phyloP scores from a whole-genome alignment of 192 early-diverging fungal genomes.

The Phycomyces nitens region DNA sequence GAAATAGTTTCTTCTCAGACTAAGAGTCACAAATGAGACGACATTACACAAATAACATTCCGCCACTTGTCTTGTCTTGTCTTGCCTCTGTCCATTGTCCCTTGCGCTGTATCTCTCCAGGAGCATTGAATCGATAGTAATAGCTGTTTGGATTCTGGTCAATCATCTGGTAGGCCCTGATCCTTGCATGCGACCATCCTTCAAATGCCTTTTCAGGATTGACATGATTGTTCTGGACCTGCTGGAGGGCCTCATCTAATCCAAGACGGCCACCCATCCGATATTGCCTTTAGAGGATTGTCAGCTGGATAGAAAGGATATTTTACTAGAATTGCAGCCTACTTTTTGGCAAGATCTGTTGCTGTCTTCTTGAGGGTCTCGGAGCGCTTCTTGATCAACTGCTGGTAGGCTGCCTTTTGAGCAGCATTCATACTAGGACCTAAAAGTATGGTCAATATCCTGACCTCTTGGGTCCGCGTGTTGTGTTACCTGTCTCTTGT shows the following conservation, averaged over 20 bases:
- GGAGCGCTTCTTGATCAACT: slow-evolving; percentile 75
- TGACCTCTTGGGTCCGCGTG: neutral
- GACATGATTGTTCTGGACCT: slow-evolving; percentile 69
- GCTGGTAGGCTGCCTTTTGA: slow-evolving; percentile 78
- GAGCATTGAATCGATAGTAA: slow-evolving; percentile 97
- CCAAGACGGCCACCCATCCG: slow-evolving; percentile 68
- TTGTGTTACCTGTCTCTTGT: slow-evolving; percentile 5
- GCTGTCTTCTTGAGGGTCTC: slow-evolving; percentile 74
- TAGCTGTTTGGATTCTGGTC: slow-evolving; percentile 93
- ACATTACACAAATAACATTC: too few species aligned
- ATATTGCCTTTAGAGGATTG: slow-evolving; percentile 41
- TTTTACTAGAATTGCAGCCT: slow-evolving; percentile 2
- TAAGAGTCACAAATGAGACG: too few species aligned
- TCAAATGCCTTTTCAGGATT: slow-evolving; percentile 85
- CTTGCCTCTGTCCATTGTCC: slow-evolving; percentile 80
- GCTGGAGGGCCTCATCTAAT: slow-evolving; percentile 82
- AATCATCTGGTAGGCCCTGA: slow-evolving; percentile 86
- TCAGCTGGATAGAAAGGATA: neutral
- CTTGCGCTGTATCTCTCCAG: slow-evolving; percentile 88
- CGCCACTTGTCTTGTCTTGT: too few species aligned
- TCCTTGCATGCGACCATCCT: slow-evolving; percentile 90
- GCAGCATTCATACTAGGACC: slow-evolving; percentile 66
- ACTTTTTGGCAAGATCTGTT: slow-evolving; percentile 66
- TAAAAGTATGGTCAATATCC: neutral
- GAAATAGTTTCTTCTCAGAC: slow-evolving; percentile 82